Percentiles rank a stretch among this genome's conserved stretches.
Evolutionary conservation across 108 stramenopile species (phyloP).

Genomic region (Nitzschia sp.): DNA sequence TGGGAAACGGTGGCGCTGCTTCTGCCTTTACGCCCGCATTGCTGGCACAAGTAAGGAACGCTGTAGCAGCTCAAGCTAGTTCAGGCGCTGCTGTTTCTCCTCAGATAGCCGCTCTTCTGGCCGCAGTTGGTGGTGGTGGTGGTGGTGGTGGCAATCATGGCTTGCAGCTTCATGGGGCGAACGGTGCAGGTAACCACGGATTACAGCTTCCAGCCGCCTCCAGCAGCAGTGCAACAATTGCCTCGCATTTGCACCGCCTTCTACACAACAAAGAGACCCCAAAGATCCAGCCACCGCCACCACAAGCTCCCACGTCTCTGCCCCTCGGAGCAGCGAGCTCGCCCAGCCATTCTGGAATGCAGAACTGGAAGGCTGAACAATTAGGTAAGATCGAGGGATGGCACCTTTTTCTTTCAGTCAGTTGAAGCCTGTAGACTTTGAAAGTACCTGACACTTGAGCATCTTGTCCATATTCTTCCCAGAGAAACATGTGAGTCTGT

Average conservation of each 20-base stretch:
- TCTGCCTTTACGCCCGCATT: neutral
- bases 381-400: slow-evolving; percentile 72
- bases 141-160: slow-evolving; percentile 8
- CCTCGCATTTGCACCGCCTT: no score
- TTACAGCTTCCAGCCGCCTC: no score
- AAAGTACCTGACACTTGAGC: no score
- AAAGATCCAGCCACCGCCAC: slow-evolving; percentile 1
- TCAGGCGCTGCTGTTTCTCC: slow-evolving; percentile 6
- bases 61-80: neutral
- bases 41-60: neutral
- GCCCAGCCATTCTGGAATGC: slow-evolving; percentile 35
- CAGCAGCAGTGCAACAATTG: slow-evolving; percentile 10
- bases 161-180: neutral
- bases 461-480: no score
- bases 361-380: slow-evolving; percentile 55
- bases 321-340: slow-evolving; percentile 5
- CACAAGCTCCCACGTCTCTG: neutral
- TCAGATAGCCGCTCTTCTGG: slow-evolving; percentile 9
- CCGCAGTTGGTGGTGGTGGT: slow-evolving; percentile 1
- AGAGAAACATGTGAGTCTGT: slow-evolving; percentile 66
- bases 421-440: neutral
- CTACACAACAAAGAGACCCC: neutral
- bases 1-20: neutral
- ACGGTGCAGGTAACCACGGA: no score
- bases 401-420: no score